These are phyloP conservation scores for Salpingoeca rosetta DNA, from an alignment of 78 protist genomes.

Conservation along the genomic window DNA sequence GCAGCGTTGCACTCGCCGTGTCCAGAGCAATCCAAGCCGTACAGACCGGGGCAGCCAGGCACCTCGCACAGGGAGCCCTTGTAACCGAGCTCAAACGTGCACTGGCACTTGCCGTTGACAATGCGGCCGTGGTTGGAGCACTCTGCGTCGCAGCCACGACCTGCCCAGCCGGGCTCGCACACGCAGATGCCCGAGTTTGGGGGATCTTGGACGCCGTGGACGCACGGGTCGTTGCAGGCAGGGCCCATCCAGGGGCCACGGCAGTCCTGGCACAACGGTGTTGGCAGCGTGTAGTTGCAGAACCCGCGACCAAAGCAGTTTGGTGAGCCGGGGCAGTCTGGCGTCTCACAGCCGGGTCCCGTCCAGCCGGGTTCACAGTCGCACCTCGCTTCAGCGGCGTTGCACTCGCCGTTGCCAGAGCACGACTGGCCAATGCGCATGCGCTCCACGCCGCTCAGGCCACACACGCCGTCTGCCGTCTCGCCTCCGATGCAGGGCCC, in stretches of 20 bases:
- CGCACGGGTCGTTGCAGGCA: neutral
- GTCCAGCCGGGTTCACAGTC: neutral
- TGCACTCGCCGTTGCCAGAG: neutral
- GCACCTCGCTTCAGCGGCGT: neutral
- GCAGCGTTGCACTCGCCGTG: neutral
- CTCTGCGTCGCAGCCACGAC: neutral
- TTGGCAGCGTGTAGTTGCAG: neutral
- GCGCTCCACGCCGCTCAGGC: neutral
- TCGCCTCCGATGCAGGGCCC: neutral
- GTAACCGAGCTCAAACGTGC: neutral
- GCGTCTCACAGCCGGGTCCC: neutral
- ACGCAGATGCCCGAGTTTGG: neutral
- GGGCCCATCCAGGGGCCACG: neutral
- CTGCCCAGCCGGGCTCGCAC: neutral
- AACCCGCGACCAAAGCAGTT: neutral
- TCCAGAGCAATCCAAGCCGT: neutral
- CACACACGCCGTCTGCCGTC: neutral
- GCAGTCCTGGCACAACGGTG: neutral
- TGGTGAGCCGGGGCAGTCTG: neutral
- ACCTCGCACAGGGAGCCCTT: neutral
- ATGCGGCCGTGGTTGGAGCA: neutral
- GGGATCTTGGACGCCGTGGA: neutral
- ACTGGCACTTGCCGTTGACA: neutral
- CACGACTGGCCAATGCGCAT: neutral
- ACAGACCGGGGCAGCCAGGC: neutral